phyloP scores from a whole-genome alignment of 495 filamentous ascomycete species.

The Collariella sp. region DNA sequence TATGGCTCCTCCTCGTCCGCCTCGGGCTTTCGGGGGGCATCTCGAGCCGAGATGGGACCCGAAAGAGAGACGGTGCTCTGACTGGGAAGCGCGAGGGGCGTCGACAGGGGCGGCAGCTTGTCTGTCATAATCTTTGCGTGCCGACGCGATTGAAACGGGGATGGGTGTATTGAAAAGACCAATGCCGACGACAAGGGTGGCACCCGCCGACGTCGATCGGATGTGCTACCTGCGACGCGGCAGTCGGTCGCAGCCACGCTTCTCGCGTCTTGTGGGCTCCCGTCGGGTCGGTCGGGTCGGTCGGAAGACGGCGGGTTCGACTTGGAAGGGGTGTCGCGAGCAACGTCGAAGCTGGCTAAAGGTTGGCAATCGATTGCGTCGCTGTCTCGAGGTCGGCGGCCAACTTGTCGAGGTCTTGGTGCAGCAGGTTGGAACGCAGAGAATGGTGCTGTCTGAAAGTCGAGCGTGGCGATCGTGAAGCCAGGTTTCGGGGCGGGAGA shows the following conservation, averaged over 20 bases:
- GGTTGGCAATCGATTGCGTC: neutral
- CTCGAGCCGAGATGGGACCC: conserved; percentile 43
- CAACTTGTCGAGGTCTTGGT: neutral
- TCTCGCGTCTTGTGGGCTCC: neutral
- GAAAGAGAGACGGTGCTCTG: conserved; percentile 42
- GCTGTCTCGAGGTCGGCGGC: too few species aligned
- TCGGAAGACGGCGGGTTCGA: neutral
- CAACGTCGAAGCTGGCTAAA: neutral
- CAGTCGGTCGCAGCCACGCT: neutral
- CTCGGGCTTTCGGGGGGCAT: conserved; percentile 47
- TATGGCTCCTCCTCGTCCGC: conserved; percentile 77
- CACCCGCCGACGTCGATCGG: conserved; percentile 20
- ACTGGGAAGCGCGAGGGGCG: conserved; percentile 46
- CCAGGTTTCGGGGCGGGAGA: conserved; percentile 11
- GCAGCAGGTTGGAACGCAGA: neutral
- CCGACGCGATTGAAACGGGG: conserved; percentile 29
- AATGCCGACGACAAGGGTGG: conserved; percentile 13
- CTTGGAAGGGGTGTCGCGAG: conserved; percentile 5
- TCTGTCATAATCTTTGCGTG: conserved; percentile 84
- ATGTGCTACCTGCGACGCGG: conserved; percentile 9
- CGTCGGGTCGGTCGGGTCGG: conserved; percentile 10
- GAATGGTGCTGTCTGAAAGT: conserved; percentile 5
- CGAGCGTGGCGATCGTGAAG: conserved; percentile 17
- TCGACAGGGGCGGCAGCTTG: conserved; percentile 55
- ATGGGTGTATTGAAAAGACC: conserved; percentile 13